Evolutionary conservation across 2,329 filamentous ascomycete genomes (phyloP).

Genomic region (Aspergillus versicolor): DNA sequence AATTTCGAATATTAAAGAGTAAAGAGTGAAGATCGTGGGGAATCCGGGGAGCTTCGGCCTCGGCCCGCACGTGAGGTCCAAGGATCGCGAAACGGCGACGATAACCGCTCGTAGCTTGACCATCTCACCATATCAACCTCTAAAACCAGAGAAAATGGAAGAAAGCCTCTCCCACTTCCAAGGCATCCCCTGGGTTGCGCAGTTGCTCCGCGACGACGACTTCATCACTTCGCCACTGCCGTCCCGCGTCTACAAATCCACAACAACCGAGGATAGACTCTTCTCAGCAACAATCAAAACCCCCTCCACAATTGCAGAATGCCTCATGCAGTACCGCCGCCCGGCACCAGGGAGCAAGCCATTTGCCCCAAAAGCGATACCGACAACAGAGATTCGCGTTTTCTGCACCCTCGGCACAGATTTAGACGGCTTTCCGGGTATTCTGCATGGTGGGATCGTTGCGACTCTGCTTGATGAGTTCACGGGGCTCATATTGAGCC

Average conservation of each 20-base stretch:
- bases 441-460: constrained; percentile 30
- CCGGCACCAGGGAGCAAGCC: neutral
- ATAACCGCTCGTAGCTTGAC: neutral
- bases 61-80: neutral
- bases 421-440: constrained; percentile 26
- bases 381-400: constrained; percentile 21
- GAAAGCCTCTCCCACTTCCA: constrained; percentile 8
- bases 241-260: constrained; percentile 3
- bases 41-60: no score
- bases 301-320: constrained; percentile 11
- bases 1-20: neutral
- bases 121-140: neutral
- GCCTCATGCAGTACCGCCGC: constrained; percentile 8
- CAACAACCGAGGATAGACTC: constrained; percentile 12
- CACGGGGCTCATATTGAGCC: constrained; percentile 20
- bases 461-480: constrained; percentile 27
- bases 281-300: constrained; percentile 13
- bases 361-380: neutral
- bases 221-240: constrained; percentile 8
- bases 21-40: neutral
- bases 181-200: constrained; percentile 12
- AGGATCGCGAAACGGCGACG: neutral
- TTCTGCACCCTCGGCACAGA: constrained; percentile 28
- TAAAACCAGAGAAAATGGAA: neutral
- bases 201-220: constrained; percentile 7